Evolutionary conservation across 2,329 filamentous ascomycete species (phyloP).

Genomic region (Penicillium sp.): DNA sequence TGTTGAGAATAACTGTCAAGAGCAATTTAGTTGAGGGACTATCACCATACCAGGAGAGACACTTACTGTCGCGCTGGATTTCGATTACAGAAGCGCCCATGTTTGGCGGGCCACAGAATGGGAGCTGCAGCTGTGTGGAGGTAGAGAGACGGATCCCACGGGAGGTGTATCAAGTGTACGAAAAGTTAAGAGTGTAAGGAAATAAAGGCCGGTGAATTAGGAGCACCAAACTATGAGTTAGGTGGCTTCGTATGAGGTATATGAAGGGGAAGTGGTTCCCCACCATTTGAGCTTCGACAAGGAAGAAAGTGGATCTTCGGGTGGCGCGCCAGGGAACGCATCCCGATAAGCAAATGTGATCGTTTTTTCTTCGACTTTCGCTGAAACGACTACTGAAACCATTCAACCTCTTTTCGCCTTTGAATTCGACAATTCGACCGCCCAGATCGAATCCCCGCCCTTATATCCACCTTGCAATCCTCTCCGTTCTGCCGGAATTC

Average conservation of each 20-base stretch:
- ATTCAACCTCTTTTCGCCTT: not conserved
- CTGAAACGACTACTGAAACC: conserved; percentile 4
- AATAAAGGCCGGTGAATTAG: not conserved
- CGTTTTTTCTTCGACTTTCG: not conserved
- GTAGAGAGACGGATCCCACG: conserved; percentile 5
- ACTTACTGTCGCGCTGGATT: conserved; percentile 74
- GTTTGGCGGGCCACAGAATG: conserved; percentile 35
- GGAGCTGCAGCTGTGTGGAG: conserved; percentile 13
- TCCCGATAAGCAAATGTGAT: conserved; percentile 20
- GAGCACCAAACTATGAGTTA: conserved; percentile 1
- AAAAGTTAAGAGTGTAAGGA: not conserved
- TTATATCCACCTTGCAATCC: not conserved
- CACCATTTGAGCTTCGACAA: conserved; percentile 26
- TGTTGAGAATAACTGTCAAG: conserved; percentile 66
- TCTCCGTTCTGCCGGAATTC: not conserved
- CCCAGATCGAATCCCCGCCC: not conserved
- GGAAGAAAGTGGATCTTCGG: conserved; percentile 21
- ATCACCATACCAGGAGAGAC: not conserved
- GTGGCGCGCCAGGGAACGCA: conserved; percentile 21
- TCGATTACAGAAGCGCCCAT: conserved; percentile 86
- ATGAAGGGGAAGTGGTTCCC: conserved; percentile 28
- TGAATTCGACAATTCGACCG: not conserved
- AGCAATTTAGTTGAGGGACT: not conserved
- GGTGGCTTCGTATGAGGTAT: conserved; percentile 26
- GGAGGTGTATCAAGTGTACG: not conserved